phyloP scores from a whole-genome alignment of 495 filamentous ascomycete species.

The Saxophila tyrrhenica region DNA sequence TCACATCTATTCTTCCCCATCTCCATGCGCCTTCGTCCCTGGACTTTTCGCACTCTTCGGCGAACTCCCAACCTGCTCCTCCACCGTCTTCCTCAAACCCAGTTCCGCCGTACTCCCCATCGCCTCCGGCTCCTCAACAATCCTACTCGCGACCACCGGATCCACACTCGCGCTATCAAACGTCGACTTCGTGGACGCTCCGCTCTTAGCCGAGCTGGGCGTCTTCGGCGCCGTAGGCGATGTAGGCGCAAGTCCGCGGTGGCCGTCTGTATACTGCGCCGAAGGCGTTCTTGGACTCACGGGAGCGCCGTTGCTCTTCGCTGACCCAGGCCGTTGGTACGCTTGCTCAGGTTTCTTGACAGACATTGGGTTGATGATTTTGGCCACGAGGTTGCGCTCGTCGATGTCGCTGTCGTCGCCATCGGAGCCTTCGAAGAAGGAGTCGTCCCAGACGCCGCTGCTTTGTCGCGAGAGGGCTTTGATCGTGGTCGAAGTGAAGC shows the following conservation, averaged over 20 bases:
- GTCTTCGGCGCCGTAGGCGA: slow-evolving; percentile 2
- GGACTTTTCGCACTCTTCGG: neutral
- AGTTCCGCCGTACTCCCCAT: slow-evolving; percentile 11
- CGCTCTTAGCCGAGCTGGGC: neutral
- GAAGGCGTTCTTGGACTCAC: neutral
- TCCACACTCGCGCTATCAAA: neutral
- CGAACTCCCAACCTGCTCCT: neutral
- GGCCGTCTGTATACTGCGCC: slow-evolving; percentile 10
- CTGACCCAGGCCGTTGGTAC: neutral
- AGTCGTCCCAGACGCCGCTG: slow-evolving; percentile 27
- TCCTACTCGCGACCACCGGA: slow-evolving; percentile 2
- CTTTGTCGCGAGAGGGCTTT: neutral
- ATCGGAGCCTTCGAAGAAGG: slow-evolving; percentile 26
- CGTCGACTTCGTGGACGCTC: neutral
- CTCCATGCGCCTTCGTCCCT: neutral
- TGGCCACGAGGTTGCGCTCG: slow-evolving; percentile 23
- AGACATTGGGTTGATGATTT: slow-evolving; percentile 18
- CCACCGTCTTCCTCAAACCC: slow-evolving; percentile 17
- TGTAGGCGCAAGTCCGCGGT: slow-evolving; percentile 19
- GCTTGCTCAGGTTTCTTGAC: slow-evolving; percentile 9
- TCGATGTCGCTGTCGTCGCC: slow-evolving; percentile 25
- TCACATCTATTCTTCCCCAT: neutral
- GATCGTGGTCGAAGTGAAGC: neutral
- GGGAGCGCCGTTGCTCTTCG: neutral
- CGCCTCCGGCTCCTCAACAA: slow-evolving; percentile 10